Conservation (phyloP, 495 filamentous ascomycete genomes). For the Cenococcum geophilum region DNA sequence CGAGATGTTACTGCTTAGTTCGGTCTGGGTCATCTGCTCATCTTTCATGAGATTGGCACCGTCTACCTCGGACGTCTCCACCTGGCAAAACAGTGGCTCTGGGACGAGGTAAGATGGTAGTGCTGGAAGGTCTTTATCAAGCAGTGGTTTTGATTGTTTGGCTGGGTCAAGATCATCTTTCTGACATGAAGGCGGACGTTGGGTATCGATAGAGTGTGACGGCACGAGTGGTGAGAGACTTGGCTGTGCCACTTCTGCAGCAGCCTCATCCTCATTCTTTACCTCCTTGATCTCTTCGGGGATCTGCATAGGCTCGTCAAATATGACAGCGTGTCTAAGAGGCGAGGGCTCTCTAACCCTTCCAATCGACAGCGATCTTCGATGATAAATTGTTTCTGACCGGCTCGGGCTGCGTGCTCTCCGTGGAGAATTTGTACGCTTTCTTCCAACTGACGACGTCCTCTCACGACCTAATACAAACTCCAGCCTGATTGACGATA, state of each 20-base stretch:
- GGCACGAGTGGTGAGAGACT: conserved; percentile 1
- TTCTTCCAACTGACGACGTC: not conserved
- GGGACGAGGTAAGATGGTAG: conserved; percentile 26
- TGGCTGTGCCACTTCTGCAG: not conserved
- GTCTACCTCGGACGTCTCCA: not conserved
- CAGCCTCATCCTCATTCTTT: not conserved
- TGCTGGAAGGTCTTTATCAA: conserved; percentile 25
- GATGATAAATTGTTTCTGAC: not conserved
- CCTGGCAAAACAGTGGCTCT: conserved; percentile 23
- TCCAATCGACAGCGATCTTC: conserved; percentile 1
- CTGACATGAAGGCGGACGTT: conserved; percentile 14
- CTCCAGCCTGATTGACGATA: not conserved
- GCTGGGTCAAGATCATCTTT: conserved; percentile 8
- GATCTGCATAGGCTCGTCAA: not conserved
- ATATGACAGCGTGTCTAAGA: conserved; percentile 3
- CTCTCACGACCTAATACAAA: not conserved
- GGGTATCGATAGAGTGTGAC: not conserved
- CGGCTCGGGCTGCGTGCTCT: not conserved
- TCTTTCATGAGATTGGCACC: not conserved
- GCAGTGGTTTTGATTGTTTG: conserved; percentile 10
- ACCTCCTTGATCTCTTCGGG: conserved; percentile 3
- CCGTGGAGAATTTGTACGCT: conserved; percentile 1
- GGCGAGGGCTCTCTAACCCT: conserved; percentile 6
- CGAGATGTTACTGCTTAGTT: conserved; percentile 24
- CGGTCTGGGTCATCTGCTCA: not conserved